These are phyloP conservation scores for Cucumis hystrix DNA, from an alignment of 306 rosid genomes.

Conservation along the genomic window DNA sequence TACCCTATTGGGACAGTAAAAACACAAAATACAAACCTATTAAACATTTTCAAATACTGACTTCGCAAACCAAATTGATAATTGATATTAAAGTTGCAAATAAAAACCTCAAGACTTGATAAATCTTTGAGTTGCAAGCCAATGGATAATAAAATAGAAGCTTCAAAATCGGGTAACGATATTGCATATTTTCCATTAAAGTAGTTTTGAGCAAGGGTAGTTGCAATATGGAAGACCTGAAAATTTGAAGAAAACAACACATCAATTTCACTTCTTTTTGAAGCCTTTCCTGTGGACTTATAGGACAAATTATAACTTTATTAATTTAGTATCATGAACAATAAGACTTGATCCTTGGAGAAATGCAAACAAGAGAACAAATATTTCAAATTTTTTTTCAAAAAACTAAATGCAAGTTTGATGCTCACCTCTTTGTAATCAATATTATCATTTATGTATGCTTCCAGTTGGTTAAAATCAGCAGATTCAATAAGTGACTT, in stretches of 20 bases:
- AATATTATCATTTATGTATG: neutral
- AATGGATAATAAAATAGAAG: neutral
- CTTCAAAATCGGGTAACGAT: neutral
- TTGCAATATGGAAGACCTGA: neutral
- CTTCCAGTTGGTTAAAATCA: neutral
- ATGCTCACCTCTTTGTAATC: neutral
- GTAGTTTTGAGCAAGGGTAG: neutral
- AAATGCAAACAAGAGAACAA: neutral
- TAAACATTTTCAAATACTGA: neutral
- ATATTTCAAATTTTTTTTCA: neutral
- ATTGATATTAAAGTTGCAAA: neutral
- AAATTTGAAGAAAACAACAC: neutral
- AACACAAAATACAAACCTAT: too few relatives aligned
- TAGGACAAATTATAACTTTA: neutral
- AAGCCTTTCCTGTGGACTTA: neutral
- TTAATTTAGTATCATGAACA: neutral
- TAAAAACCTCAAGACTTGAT: neutral
- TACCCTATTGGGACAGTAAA: neutral
- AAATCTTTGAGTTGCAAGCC: constrained; percentile 1
- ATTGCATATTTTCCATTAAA: neutral
- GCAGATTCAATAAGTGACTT: neutral
- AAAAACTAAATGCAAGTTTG: neutral
- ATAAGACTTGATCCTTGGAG: neutral
- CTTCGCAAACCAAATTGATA: neutral
- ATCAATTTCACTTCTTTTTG: neutral